Evolutionary conservation across 805 yeast species (phyloP).

Genomic region (Schwanniomyces yamadae): DNA sequence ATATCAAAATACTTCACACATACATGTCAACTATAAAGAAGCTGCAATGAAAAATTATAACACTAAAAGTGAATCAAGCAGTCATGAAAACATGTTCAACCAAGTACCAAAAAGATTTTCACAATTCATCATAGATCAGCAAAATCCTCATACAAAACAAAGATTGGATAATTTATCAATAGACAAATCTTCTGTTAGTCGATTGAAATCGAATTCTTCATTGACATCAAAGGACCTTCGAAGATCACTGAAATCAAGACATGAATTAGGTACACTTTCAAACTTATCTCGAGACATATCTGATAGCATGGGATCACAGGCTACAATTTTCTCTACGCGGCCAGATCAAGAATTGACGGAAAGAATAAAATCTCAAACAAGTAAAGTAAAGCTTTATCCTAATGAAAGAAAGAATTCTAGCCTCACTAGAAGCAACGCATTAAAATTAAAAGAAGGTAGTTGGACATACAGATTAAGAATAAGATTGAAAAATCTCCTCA

Average conservation of each 20-base stretch:
- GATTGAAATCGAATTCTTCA: too few species aligned
- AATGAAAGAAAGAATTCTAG: slow-evolving; percentile 11
- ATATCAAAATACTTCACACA: slow-evolving; percentile 28
- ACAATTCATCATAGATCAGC: slow-evolving; percentile 38
- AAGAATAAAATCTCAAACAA: not conserved
- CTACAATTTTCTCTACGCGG: slow-evolving; percentile 45
- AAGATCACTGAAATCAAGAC: too few species aligned
- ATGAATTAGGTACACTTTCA: too few species aligned
- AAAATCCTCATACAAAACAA: slow-evolving; percentile 18
- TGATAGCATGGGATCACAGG: slow-evolving; percentile 40
- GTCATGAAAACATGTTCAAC: slow-evolving; percentile 16
- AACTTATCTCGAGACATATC: slow-evolving; percentile 27
- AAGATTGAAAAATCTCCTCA: slow-evolving; percentile 22
- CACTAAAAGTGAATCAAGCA: slow-evolving; percentile 3
- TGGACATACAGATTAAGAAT: slow-evolving; percentile 29
- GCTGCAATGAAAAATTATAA: not conserved
- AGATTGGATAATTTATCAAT: slow-evolving; percentile 19
- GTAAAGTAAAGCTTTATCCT: slow-evolving; percentile 7
- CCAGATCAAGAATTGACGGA: slow-evolving; percentile 13
- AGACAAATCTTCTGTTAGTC: slow-evolving; percentile 13
- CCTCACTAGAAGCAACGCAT: slow-evolving; percentile 30
- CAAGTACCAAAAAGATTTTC: slow-evolving; percentile 43
- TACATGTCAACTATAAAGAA: slow-evolving; percentile 4
- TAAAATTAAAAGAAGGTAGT: slow-evolving; percentile 34
- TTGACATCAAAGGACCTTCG: slow-evolving; percentile 3